Base-by-base conservation (phyloP, 495 filamentous ascomycete genomes). In the Friedmanniomyces endolithicus region DNA sequence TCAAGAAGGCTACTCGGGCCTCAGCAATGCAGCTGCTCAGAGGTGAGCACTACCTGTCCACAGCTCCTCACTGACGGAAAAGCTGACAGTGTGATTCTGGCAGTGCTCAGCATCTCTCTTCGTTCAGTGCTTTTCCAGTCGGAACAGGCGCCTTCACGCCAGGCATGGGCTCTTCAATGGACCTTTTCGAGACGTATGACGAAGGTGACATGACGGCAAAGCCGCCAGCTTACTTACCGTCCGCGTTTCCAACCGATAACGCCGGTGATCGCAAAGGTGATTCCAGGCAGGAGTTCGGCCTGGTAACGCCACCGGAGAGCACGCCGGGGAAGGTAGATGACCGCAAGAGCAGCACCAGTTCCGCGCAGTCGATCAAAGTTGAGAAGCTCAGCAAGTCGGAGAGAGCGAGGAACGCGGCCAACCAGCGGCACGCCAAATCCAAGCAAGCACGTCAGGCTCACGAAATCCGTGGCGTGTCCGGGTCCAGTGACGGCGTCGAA, bases 231-330 rank as follows among this genome's bases (percentile, higher is more conserved):
- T 3, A 2, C 45, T 48, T 48, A 6, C 54, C 47, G 22, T 8
- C 50, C 17, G 50, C 57, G 12, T 35, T 12, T 2, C 57, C 55
- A 23, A 37, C 17, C 34, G 16, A 47, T 6, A 56, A 57, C 27
- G 53, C 56, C 39, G 24, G 31, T 14, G 29, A 14, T n/a, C 58
- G 53, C n/a, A 37, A 6, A 2, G 37, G 20, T 20, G 37, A 31
- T 16, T 54, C 37, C 33, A 24, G 8, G 0, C 35, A 61, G 50
- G 19, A 35, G 3, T 61, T 49, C 23, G 59, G 59, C n/a, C 59
- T 57, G 55, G 45, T 61, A 1, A 61, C 59, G 45, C 59, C 59
- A 25, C 59, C 59, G 14, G 59, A 61, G 11, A 47, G 53, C 25
- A 34, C 23, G 6, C 16, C 43, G 45, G 12, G 31, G 2, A 31